Base-by-base conservation (phyloP, 2,329 filamentous ascomycete species). In the Fusarium dimerum region DNA sequence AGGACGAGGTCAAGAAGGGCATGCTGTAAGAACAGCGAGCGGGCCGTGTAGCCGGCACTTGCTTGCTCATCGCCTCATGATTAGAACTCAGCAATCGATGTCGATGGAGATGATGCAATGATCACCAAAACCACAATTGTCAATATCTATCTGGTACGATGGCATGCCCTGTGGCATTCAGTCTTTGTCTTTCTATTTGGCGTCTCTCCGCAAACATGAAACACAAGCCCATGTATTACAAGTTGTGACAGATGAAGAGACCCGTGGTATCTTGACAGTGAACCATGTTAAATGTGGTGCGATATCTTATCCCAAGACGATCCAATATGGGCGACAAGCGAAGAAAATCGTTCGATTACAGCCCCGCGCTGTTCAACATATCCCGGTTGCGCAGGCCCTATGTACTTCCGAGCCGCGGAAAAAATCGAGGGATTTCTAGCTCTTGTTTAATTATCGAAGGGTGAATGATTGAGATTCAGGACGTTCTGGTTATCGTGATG, bases 1-100 rank as follows among this genome's bases (percentile, higher is more conserved):
- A 87, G 73, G 92, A 97, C 66, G 90, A 96, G 76, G 85, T 92
- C 40, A 80, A 82, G 61, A 92, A 90, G 75, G 94, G 94, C 3
- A 97, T 99, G 90, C 76, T 94, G 63, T 97, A 73, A 85, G 56
- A 60, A 17, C 56, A 45, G 57, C 17, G 32, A 26, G 20, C 42
- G 46, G 18, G 12, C 17, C 20, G 12, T 3, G 40, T 26, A 47
- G n/a, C 42, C 53, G 54, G 51, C 38, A 45, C 54, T 48, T 45
- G 53, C 48, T 43, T 29, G 45, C 43, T 41, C 17, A 39, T 34
- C 53, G 48, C 45, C 36, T 43, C 40, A 41, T 16, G 44, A 20
- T 39, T 48, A 47, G n/a, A 47, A 42, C 30, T 41, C 43, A 41
- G 48, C 44, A 40, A 54, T 41, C 18, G 47, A 40, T 51, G 49